Evolutionary conservation across 306 rosid species (phyloP), one percentile per base, ranked within the genome.

Genomic region (Dalbergia oliveri): DNA sequence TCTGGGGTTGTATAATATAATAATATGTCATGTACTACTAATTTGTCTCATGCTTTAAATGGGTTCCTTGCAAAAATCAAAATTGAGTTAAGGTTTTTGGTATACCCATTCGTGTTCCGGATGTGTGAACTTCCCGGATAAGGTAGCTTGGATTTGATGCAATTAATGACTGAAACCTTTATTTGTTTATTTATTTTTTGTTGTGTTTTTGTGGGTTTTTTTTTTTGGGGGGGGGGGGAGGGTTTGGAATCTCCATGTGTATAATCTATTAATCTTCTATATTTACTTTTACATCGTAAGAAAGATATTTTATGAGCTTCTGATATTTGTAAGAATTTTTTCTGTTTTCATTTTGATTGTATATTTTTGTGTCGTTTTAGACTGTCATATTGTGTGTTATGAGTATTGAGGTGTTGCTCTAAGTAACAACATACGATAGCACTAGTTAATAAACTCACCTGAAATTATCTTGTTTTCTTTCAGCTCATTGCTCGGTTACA

Each of bases 41-140:
- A 75, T 75, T 54, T 59, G 33, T 70, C 60, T 59, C 58, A 56
- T 81, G 77, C 62, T 69, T 77, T 72, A 62, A 77, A 73, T 66
- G 89, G 85, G 59, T 74, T 84, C 58, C 70, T 53, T 66, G 56
- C 41, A 51, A 65, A 70, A 79, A 73, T 75, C 26, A 37, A 72
- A 83, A 79, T 9, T 44, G 77, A 45, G 83, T 85, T 71, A 62
- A 31, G 11, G 66, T 81, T 81, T 81, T 81, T 64, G 64, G 62
- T 26, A 43, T 62, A 53, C 76, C 57, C 19, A 73, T 65, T 77
- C 82, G 51, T 77, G 75, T 16, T 8, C 66, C 33, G 45, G 41
- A 50, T 72, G 63, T 72, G 73, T 61, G 19, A 23, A 72, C 50
- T 79, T 82, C 70, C 73, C 37, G 44, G 72, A 53, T 53, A 69